These are phyloP conservation scores for Mucuna pruriens DNA, from an alignment of 306 rosid genomes.

Conservation along the genomic window DNA sequence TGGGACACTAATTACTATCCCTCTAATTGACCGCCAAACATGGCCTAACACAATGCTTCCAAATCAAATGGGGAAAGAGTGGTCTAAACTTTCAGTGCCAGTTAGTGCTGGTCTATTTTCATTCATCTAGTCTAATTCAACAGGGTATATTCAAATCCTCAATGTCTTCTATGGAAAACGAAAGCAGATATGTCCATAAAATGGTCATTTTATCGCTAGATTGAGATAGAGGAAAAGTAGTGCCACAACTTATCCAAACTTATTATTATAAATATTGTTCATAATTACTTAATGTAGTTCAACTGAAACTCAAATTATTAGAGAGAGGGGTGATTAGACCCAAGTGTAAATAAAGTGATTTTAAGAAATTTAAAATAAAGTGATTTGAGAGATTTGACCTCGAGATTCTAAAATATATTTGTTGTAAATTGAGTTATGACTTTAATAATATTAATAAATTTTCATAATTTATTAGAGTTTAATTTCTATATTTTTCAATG, in stretches of 20 bases:
- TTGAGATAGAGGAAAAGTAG: not conserved
- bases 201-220: slow-evolving; percentile 6
- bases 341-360: not conserved
- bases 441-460: not conserved
- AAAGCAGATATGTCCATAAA: not conserved
- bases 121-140: slow-evolving; percentile 22
- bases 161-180: slow-evolving; percentile 1
- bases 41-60: not conserved
- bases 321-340: not conserved
- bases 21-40: slow-evolving; percentile 36
- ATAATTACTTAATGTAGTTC: not conserved
- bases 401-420: not conserved
- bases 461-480: slow-evolving; percentile 16
- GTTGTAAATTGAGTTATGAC: not conserved
- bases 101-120: slow-evolving; percentile 30
- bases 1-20: not conserved
- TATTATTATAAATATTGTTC: not conserved
- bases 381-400: not conserved
- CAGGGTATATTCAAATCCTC: slow-evolving; percentile 27
- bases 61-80: not conserved
- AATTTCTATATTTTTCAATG: no score
- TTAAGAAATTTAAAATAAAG: not conserved
- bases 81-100: slow-evolving; percentile 28
- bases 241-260: not conserved
- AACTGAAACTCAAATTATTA: not conserved